A percentile compares a stretch with the other conserved stretches of the same genome.
These are phyloP conservation scores for Capronia epimyces DNA, from an alignment of 2,329 filamentous ascomycete genomes.

Conservation along the genomic window DNA sequence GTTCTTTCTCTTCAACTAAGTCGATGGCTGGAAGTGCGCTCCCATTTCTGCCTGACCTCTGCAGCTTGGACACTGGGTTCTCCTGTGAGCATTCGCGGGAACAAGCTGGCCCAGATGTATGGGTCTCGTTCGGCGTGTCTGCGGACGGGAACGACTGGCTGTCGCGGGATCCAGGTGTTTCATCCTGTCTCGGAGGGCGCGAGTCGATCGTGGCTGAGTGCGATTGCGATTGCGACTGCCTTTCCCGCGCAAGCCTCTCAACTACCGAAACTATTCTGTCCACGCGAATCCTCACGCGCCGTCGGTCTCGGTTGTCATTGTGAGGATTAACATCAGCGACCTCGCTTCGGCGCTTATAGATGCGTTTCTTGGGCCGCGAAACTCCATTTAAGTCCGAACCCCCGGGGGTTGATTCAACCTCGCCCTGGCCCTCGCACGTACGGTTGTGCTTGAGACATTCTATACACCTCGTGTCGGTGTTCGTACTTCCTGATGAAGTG, in stretches of 20 bases:
- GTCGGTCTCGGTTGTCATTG: neutral
- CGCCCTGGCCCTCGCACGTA: constrained; percentile 23
- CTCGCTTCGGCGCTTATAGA: constrained; percentile 18
- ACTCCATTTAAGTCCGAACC: neutral
- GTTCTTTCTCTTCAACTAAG: constrained; percentile 9
- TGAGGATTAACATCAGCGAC: neutral
- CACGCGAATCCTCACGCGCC: constrained; percentile 17
- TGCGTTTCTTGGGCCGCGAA: constrained; percentile 1
- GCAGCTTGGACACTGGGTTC: neutral
- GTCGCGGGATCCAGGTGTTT: no score
- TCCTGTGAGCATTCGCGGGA: no score
- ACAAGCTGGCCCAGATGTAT: no score
- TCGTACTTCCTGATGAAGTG: neutral
- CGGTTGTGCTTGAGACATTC: constrained; percentile 22
- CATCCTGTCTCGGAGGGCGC: neutral
- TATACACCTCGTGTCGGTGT: constrained; percentile 17
- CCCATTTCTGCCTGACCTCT: neutral
- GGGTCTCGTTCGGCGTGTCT: no score
- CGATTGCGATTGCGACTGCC: neutral
- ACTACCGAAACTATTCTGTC: constrained; percentile 17
- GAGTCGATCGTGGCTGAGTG: neutral
- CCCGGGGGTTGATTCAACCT: constrained; percentile 5
- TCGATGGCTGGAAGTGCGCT: neutral
- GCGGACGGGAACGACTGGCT: no score
- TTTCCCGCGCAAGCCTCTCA: constrained; percentile 11